Evolutionary conservation across 495 filamentous ascomycete species (phyloP).

Genomic region (Viridothelium virens): DNA sequence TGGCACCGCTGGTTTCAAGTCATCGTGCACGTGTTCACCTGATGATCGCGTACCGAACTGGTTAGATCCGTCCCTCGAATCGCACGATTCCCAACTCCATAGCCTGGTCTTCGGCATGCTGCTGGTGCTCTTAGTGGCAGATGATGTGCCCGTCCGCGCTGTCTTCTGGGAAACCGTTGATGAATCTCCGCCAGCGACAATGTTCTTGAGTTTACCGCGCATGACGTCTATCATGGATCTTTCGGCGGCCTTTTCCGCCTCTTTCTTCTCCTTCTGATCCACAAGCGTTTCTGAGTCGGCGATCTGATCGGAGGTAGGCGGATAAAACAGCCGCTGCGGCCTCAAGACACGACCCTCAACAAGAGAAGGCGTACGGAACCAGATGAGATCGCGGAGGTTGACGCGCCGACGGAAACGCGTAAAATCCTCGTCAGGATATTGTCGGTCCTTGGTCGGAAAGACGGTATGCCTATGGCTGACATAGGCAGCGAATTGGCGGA

Average conservation of each 20-base stretch:
- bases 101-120: constrained; percentile 1
- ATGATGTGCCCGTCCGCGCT: background rate
- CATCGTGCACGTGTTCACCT: background rate
- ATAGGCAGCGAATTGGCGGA: constrained; percentile 5
- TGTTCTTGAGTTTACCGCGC: background rate
- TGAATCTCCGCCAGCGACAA: background rate
- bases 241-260: background rate
- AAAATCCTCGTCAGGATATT: background rate
- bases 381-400: background rate
- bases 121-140: background rate
- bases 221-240: background rate
- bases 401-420: background rate
- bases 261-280: constrained; percentile 1
- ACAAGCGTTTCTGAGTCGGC: background rate
- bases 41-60: constrained; percentile 8
- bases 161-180: background rate
- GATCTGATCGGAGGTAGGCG: constrained; percentile 2
- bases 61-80: background rate
- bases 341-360: background rate
- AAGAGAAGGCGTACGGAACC: background rate
- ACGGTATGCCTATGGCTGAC: background rate
- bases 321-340: background rate
- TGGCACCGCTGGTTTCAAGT: background rate
- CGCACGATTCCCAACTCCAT: constrained; percentile 1
- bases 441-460: constrained; percentile 1